These are phyloP conservation scores for Alternaria sp. DNA, from an alignment of 2,329 filamentous ascomycete genomes.

Conservation along the genomic window DNA sequence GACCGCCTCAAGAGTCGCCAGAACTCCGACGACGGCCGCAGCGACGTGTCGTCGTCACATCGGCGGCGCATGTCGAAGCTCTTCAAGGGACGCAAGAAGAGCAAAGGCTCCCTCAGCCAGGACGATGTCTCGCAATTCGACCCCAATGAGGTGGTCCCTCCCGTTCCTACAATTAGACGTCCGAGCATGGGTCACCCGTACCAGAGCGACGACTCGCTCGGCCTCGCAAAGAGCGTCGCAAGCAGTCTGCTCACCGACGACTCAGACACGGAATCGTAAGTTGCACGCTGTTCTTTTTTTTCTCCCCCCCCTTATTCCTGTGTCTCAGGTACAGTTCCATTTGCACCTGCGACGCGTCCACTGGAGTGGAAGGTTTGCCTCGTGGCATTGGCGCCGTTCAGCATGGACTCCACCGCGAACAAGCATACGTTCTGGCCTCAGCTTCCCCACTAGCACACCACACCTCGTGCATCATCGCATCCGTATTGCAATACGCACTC, in stretches of 20 bases:
- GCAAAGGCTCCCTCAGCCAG: slow-evolving; percentile 41
- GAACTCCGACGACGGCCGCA: slow-evolving; percentile 52
- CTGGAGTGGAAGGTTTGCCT: slow-evolving; percentile 6
- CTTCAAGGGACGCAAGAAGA: slow-evolving; percentile 58
- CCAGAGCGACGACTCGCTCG: slow-evolving; percentile 54
- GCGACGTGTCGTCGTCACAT: slow-evolving; percentile 51
- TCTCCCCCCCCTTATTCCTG: slow-evolving; percentile 1
- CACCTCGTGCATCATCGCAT: slow-evolving; percentile 18
- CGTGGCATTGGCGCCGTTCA: slow-evolving; percentile 24
- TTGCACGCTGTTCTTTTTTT: slow-evolving; percentile 30
- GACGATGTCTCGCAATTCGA: slow-evolving; percentile 39
- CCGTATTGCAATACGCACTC: slow-evolving; percentile 18
- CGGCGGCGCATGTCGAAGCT: slow-evolving; percentile 62
- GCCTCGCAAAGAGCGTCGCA: slow-evolving; percentile 54
- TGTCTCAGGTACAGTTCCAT: slow-evolving; percentile 17
- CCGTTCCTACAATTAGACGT: slow-evolving; percentile 31
- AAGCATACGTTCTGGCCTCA: slow-evolving; percentile 27
- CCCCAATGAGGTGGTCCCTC: slow-evolving; percentile 31
- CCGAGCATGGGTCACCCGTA: slow-evolving; percentile 25
- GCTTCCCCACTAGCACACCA: slow-evolving; percentile 28
- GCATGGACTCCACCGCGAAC: slow-evolving; percentile 33
- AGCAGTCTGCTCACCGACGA: slow-evolving; percentile 63
- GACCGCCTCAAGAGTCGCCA: slow-evolving; percentile 52
- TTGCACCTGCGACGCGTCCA: slow-evolving; percentile 14
- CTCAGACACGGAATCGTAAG: slow-evolving; percentile 61